Conservation (phyloP, 129 eudicot species). For the Tagetes patula region DNA sequence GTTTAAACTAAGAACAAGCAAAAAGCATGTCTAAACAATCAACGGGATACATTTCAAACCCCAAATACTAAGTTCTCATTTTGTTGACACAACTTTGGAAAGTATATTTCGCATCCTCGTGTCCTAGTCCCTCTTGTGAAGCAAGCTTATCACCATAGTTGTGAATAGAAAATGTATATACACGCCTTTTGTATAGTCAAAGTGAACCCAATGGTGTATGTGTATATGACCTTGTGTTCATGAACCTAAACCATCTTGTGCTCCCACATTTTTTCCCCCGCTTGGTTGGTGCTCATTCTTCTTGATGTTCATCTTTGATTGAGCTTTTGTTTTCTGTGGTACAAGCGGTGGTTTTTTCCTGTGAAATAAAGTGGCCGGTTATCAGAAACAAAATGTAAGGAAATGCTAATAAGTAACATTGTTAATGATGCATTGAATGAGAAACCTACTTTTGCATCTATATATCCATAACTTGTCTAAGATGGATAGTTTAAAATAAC, state of each 20-base stretch:
- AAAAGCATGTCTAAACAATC: slow-evolving; percentile 23
- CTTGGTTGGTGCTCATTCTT: slow-evolving; percentile 32
- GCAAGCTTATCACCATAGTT: slow-evolving; percentile 3
- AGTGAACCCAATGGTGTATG: neutral
- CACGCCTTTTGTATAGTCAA: slow-evolving; percentile 24
- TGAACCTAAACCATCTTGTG: slow-evolving; percentile 2
- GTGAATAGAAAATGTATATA: slow-evolving; percentile 23
- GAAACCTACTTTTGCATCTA: neutral
- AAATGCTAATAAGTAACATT: too few relatives aligned
- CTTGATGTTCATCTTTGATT: slow-evolving; percentile 34
- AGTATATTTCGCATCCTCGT: neutral
- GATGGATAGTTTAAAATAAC: neutral
- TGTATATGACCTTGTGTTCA: slow-evolving; percentile 14
- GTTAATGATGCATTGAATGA: too few relatives aligned
- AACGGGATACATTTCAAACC: slow-evolving; percentile 7
- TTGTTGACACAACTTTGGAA: neutral
- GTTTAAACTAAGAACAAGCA: neutral
- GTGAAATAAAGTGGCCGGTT: neutral
- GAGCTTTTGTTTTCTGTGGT: slow-evolving; percentile 36
- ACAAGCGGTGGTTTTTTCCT: slow-evolving; percentile 40
- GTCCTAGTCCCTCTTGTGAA: slow-evolving; percentile 5
- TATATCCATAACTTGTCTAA: neutral
- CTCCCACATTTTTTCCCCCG: slow-evolving; percentile 8
- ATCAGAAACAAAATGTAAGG: too few relatives aligned
- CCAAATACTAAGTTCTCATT: slow-evolving; percentile 10